These are phyloP conservation scores for Saccharomycopsis sp. DNA, from an alignment of 805 yeast genomes.

Conservation along the genomic window DNA sequence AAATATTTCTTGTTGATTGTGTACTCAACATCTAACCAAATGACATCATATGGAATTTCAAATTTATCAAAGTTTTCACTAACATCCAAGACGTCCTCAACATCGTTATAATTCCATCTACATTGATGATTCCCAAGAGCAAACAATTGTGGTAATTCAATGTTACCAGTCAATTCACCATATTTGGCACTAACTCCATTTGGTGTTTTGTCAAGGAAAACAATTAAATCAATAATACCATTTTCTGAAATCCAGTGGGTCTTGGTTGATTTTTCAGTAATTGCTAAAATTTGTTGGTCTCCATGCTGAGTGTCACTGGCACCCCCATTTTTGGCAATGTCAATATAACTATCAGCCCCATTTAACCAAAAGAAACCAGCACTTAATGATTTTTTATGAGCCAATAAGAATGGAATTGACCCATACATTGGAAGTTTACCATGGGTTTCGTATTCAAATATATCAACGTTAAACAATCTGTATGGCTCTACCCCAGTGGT, in stretches of 20 bases:
- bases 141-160: constrained; percentile 67
- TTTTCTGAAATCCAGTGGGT: constrained; percentile 95
- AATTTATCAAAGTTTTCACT: constrained; percentile 61
- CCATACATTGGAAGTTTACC: constrained; percentile 93
- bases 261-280: constrained; percentile 27
- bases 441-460: constrained; percentile 83
- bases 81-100: constrained; percentile 74
- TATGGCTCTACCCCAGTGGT: constrained; percentile 67
- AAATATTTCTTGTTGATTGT: constrained; percentile 82
- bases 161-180: constrained; percentile 64
- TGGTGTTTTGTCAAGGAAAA: constrained; percentile 57
- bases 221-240: constrained; percentile 71
- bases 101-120: constrained; percentile 94
- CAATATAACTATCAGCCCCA: constrained; percentile 87
- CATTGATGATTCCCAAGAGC: constrained; percentile 93
- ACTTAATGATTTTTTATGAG: constrained; percentile 48
- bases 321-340: constrained; percentile 42
- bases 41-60: constrained; percentile 78
- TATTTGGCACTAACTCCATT: constrained; percentile 51
- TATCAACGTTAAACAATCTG: constrained; percentile 86
- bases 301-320: constrained; percentile 20
- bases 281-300: constrained; percentile 18
- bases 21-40: constrained; percentile 95
- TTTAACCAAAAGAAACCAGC: constrained; percentile 89
- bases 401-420: constrained; percentile 80